Base-by-base conservation (phyloP, 805 yeast genomes). In the Metschnikowia gruessii region DNA sequence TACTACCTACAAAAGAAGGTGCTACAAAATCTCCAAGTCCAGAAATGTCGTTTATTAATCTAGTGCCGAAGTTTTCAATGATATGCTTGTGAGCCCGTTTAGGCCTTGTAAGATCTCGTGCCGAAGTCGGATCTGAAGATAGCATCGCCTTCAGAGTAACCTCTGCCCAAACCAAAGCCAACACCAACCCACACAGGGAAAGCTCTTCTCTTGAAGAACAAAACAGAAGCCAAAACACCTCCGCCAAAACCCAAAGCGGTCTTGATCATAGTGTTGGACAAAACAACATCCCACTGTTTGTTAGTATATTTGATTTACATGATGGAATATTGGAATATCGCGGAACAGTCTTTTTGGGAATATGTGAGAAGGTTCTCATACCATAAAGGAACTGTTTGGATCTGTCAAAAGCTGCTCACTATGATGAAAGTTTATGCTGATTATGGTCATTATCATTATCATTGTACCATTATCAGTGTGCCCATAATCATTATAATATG, bases 171-270 rank as follows among this genome's bases (percentile, higher is more conserved):
- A 56, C 99, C 99, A 61, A 94, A 92, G 32, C 99, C 99, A 54
- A 90, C 72, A 55, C 99, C 99, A 52, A 92, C 70, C 96, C 97
- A 91, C 36, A 92, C 98, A 45, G 99, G 99, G 82, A 90, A 94
- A 9, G 96, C 79, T 70, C 98, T 83, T 77, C 98, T 87, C 68
- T 79, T 88, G 77, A 94, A 94, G 48, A 94, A 71, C 50, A 94
- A 70, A 37, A 91, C 95, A 8, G 97, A 88, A 37, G 95, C 87
- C 49, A 92, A 79, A 29, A 94, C 96, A 70, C 99, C 99, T 38
- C 85, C 94, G 54, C 98, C 98, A 57, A 94, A 84, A 42, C 99
- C 99, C 54, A 94, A 78, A 16, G 97, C 96, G 59, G 97, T 86
- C 70, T 94, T 94, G 58, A 94, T 96, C 54, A 94, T 75, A 52